Conservation (phyloP, 768 basidiomycete species). For the Agrocybe chaxingu region DNA sequence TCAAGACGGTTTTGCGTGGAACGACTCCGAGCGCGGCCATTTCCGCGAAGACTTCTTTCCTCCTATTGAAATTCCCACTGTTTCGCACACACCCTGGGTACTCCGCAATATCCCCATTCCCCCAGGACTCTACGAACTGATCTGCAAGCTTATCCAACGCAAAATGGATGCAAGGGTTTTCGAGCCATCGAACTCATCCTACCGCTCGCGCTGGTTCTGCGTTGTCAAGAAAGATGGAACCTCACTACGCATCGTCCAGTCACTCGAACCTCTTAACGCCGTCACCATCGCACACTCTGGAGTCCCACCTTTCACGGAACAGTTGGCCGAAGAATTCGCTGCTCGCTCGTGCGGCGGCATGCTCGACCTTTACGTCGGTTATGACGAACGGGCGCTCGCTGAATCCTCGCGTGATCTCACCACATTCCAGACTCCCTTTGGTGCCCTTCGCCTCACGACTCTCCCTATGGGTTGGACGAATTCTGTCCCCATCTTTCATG, state of each 20-base stretch:
- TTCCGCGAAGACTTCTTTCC: conserved; percentile 31
- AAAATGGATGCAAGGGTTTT: conserved; percentile 37
- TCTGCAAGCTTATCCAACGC: conserved; percentile 24
- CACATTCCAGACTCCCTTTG: conserved; percentile 34
- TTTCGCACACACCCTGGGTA: conserved; percentile 28
- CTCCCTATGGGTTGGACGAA: conserved; percentile 32
- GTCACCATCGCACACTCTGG: conserved; percentile 30
- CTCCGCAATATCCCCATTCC: conserved; percentile 27
- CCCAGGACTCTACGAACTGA: conserved; percentile 25
- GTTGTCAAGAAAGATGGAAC: conserved; percentile 32
- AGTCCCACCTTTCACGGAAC: conserved; percentile 25
- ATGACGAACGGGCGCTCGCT: conserved; percentile 28
- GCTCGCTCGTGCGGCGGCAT: conserved; percentile 24
- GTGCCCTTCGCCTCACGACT: conserved; percentile 21
- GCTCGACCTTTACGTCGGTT: conserved; percentile 33
- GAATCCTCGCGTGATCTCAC: conserved; percentile 31
- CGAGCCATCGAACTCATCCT: conserved; percentile 33
- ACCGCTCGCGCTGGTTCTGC: conserved; percentile 35
- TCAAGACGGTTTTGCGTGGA: conserved; percentile 35
- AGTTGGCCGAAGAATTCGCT: conserved; percentile 28
- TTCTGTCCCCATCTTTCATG: conserved; percentile 34
- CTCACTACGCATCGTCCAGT: conserved; percentile 28
- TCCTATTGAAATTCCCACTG: conserved; percentile 26
- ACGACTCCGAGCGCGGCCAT: conserved; percentile 28
- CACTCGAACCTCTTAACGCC: conserved; percentile 31